These are phyloP conservation scores for Ustilago sp. DNA, from an alignment of 1,284 basidiomycete genomes.

Conservation along the genomic window DNA sequence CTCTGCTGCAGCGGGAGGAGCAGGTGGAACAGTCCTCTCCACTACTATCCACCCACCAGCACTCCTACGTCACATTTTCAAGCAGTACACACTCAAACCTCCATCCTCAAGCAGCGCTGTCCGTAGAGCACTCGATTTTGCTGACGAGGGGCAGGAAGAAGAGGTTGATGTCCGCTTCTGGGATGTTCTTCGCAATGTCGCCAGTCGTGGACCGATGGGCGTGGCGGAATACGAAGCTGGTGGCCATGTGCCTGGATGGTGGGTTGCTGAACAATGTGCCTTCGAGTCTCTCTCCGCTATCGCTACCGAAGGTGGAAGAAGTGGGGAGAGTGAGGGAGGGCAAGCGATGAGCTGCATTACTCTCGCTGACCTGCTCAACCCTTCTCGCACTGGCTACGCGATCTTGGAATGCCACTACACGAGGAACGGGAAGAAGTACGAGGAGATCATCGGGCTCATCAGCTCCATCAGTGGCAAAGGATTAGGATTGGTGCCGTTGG, in stretches of 20 bases:
- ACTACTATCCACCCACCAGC: slow-evolving; percentile 43
- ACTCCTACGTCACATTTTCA: slow-evolving; percentile 44
- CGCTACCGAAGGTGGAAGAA: neutral
- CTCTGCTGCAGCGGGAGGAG: neutral
- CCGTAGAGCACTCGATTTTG: slow-evolving; percentile 27
- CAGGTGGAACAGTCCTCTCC: slow-evolving; percentile 32
- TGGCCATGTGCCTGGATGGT: slow-evolving; percentile 50
- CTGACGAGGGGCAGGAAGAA: slow-evolving; percentile 19
- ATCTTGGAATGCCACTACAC: slow-evolving; percentile 35
- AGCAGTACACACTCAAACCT: slow-evolving; percentile 55
- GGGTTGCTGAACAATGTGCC: slow-evolving; percentile 22
- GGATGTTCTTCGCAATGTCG: slow-evolving; percentile 51
- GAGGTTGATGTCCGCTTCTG: slow-evolving; percentile 56
- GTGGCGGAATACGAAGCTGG: slow-evolving; percentile 35
- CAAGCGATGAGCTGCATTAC: slow-evolving; percentile 5
- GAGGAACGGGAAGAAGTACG: slow-evolving; percentile 43
- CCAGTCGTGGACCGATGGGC: slow-evolving; percentile 50
- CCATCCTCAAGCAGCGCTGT: slow-evolving; percentile 31
- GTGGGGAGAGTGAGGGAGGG: neutral
- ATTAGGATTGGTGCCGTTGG: slow-evolving; percentile 28
- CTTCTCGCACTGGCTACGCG: slow-evolving; percentile 20
- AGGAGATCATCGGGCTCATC: slow-evolving; percentile 34
- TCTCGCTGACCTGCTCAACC: slow-evolving; percentile 29
- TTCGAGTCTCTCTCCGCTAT: slow-evolving; percentile 23
- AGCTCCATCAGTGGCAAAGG: neutral